Conservation (phyloP, 2,329 filamentous ascomycete genomes). For the Harringtonia aguacate region DNA sequence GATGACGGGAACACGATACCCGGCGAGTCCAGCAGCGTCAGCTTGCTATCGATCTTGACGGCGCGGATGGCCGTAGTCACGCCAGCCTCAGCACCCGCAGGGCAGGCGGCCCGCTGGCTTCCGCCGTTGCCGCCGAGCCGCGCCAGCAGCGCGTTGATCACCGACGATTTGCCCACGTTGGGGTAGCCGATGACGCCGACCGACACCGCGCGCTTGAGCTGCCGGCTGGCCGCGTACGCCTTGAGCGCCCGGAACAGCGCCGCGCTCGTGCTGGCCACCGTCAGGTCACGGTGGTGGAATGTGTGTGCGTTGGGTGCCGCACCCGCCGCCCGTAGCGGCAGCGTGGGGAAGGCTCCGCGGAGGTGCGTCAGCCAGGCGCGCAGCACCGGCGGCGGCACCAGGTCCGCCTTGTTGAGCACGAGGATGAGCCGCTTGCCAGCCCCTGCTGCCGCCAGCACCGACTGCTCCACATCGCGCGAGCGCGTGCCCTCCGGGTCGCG, state of each 20-base stretch:
- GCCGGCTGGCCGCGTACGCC: slow-evolving; percentile 70
- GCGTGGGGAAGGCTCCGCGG: slow-evolving; percentile 80
- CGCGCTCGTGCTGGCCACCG: slow-evolving; percentile 73
- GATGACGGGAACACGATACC: slow-evolving; percentile 86
- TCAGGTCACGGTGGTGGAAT: slow-evolving; percentile 86
- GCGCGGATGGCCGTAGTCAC: slow-evolving; percentile 81
- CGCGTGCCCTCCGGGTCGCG: slow-evolving; percentile 84
- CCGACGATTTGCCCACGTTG: slow-evolving; percentile 92
- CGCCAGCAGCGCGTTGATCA: slow-evolving; percentile 85
- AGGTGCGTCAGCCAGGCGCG: slow-evolving; percentile 78
- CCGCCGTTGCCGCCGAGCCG: slow-evolving; percentile 56
- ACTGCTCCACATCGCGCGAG: slow-evolving; percentile 81
- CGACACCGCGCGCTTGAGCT: slow-evolving; percentile 80
- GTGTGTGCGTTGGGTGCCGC: slow-evolving; percentile 77
- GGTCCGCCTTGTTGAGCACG: slow-evolving; percentile 90
- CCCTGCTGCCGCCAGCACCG: slow-evolving; percentile 73
- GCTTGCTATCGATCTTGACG: slow-evolving; percentile 90
- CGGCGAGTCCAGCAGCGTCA: slow-evolving; percentile 87
- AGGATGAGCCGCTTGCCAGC: slow-evolving; percentile 75
- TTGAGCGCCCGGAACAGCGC: slow-evolving; percentile 84
- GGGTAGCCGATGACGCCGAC: slow-evolving; percentile 93
- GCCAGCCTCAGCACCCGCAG: slow-evolving; percentile 81
- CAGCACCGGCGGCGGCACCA: slow-evolving; percentile 72
- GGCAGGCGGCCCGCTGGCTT: slow-evolving; percentile 55
- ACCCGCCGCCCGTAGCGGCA: slow-evolving; percentile 76